Base-by-base conservation (phyloP, 2,329 filamentous ascomycete species). In the Penicillium sp. region DNA sequence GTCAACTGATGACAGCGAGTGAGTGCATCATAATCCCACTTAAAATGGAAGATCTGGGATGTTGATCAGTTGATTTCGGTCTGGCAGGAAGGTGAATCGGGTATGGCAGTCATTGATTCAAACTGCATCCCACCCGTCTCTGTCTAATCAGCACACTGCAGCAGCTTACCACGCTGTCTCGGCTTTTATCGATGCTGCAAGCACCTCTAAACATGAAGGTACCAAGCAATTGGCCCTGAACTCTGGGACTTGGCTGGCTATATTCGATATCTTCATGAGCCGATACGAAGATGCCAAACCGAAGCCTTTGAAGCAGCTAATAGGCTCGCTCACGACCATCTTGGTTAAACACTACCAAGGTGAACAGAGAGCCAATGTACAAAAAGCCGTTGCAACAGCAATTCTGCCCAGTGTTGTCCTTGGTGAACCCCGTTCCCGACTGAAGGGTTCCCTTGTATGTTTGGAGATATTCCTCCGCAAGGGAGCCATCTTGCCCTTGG, bases 251-350 rank as follows among this genome's bases (percentile, higher is more conserved):
- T 75, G 72, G 72, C 50, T 67, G 16, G 56, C 65, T 18, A 58
- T 69, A 13, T 73, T 73, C 42, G 62, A 70, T 16, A 57, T 68
- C 23, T 70, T 64, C 36, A 56, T 74, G 42, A 60, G 59, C 46
- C 65, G 67, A 26, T 74, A 68, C 52, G 68, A 71, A 47, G 68
- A 70, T 51, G 61, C 65, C 6, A 72, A 69, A 41, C 64, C 68
- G 18, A 75, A 73, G 56, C 67, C 71, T 18, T 64, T 74, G 58
- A 70, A 69, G 52, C 70, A 73, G 47, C 61, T 76, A 1, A 49
- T 76, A 40, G 58, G 63, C 42, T 68, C 69, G n/a, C 46, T 75
- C 45, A 60, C 61, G 29, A 65, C 57, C 16, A 63, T 69, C 9
- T 47, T 70, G 38, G 60, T 50, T 10, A 66, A 62, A 23, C 56